A percentile compares a stretch with the other conserved stretches of the same genome.
Evolutionary conservation across 768 basidiomycete genomes (phyloP).

Genomic region (Infundibulicybe gibba): DNA sequence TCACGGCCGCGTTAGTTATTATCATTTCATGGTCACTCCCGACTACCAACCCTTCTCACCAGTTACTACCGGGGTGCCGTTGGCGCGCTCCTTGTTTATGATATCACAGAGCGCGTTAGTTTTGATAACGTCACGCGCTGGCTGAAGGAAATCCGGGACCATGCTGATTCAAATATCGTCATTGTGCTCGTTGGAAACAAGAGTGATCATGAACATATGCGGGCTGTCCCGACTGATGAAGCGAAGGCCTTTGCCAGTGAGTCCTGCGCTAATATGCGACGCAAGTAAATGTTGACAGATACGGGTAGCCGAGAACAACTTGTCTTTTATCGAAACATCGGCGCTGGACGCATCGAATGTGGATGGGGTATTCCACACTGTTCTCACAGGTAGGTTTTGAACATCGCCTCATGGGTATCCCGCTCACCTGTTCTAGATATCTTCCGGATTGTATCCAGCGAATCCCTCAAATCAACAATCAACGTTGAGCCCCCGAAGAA

Average conservation of each 20-base stretch:
- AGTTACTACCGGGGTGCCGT: slow-evolving; percentile 99
- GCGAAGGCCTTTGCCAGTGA: slow-evolving; percentile 87
- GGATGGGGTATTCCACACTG: slow-evolving; percentile 95
- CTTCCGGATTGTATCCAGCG: slow-evolving; percentile 95
- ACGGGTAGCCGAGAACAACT: slow-evolving; percentile 74
- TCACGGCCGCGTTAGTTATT: slow-evolving; percentile 83
- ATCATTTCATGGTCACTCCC: slow-evolving; percentile 1
- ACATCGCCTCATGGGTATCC: background rate
- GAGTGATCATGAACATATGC: slow-evolving; percentile 96
- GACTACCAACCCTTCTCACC: slow-evolving; percentile 3
- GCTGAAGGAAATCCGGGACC: slow-evolving; percentile 95
- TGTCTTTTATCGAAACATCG: slow-evolving; percentile 98
- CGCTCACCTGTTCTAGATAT: slow-evolving; percentile 59
- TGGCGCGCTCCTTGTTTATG: slow-evolving; percentile 89
- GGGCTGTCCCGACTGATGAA: slow-evolving; percentile 97
- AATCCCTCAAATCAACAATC: slow-evolving; percentile 82
- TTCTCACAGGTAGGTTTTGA: slow-evolving; percentile 71
- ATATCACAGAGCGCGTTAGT: slow-evolving; percentile 91
- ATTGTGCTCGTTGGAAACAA: slow-evolving; percentile 99
- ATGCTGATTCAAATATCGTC: slow-evolving; percentile 89
- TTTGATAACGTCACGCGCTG: slow-evolving; percentile 93
- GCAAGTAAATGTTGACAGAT: slow-evolving; percentile 5
- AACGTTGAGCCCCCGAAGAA: slow-evolving; percentile 82
- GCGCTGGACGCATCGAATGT: slow-evolving; percentile 99
- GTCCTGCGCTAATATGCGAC: slow-evolving; percentile 20